Percentiles rank a stretch among this genome's conserved stretches.
Conservation (phyloP, 2,329 filamentous ascomycete species). For the Chrysoporthe austroafricana region DNA sequence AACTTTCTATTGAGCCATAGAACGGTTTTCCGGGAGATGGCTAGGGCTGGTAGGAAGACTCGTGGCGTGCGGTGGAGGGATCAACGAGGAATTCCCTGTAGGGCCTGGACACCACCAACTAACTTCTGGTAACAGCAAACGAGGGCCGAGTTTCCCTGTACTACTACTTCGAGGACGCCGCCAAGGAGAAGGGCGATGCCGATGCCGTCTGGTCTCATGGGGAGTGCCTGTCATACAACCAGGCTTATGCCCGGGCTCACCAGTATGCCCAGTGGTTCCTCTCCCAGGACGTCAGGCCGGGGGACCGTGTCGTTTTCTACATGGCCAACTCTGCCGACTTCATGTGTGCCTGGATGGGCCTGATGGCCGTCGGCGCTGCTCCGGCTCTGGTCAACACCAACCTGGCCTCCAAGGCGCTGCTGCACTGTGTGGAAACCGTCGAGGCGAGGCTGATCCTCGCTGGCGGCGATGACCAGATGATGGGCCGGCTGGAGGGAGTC, state of each 20-base stretch:
- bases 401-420: conserved; percentile 62
- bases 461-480: conserved; percentile 58
- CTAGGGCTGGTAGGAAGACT: conserved; percentile 49
- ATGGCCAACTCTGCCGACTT: conserved; percentile 72
- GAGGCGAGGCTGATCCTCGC: conserved; percentile 60
- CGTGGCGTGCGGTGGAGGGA: conserved; percentile 8
- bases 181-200: conserved; percentile 53
- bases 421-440: conserved; percentile 67
- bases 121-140: conserved; percentile 42
- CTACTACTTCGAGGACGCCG: conserved; percentile 66
- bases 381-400: conserved; percentile 76
- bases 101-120: neutral
- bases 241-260: conserved; percentile 58
- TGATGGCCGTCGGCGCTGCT: conserved; percentile 68
- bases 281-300: conserved; percentile 58
- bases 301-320: conserved; percentile 67
- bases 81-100: neutral
- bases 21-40: conserved; percentile 48
- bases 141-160: conserved; percentile 63
- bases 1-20: conserved; percentile 47
- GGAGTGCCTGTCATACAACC: conserved; percentile 61
- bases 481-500: conserved; percentile 61
- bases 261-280: conserved; percentile 68
- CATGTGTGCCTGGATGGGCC: conserved; percentile 65
- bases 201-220: conserved; percentile 70